phyloP scores from a whole-genome alignment of 116 monocot species.

The Cymodocea nodosa region DNA sequence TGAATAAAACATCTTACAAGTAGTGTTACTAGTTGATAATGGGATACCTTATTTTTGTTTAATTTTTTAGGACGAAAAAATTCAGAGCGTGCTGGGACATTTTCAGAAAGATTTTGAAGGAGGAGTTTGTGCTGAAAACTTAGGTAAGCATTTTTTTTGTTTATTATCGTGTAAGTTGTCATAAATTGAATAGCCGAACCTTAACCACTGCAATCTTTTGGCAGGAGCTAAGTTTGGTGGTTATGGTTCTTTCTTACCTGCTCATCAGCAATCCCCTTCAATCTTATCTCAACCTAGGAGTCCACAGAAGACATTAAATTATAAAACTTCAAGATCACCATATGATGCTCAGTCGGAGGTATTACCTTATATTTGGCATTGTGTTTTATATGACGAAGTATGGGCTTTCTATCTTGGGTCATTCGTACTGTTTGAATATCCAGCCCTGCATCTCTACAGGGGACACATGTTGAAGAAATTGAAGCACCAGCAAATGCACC shows the following conservation, averaged over 20 bases:
- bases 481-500: conserved; percentile 23
- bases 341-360: conserved; percentile 39
- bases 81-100: conserved; percentile 69
- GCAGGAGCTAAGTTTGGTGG: conserved; percentile 83
- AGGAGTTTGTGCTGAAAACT: conserved; percentile 72
- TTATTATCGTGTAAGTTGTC: neutral
- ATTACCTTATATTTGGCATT: neutral
- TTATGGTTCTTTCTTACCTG: conserved; percentile 87
- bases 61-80: conserved; percentile 63
- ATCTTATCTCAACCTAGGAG: conserved; percentile 41
- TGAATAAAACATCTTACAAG: neutral
- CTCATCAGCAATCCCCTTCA: conserved; percentile 56
- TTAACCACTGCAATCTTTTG: conserved; percentile 2
- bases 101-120: conserved; percentile 87
- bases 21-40: neutral
- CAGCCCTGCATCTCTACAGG: conserved; percentile 14
- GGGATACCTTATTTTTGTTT: neutral
- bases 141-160: conserved; percentile 64
- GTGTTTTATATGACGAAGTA: neutral
- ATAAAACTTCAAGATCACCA: conserved; percentile 29
- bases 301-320: conserved; percentile 18
- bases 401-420: neutral
- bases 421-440: neutral
- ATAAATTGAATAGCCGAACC: neutral
- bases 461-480: conserved; percentile 17